A percentile compares a stretch with the other conserved stretches of the same genome.
These are phyloP conservation scores for Xanthoconium stramineum DNA, from an alignment of 768 basidiomycete genomes.

Conservation along the genomic window DNA sequence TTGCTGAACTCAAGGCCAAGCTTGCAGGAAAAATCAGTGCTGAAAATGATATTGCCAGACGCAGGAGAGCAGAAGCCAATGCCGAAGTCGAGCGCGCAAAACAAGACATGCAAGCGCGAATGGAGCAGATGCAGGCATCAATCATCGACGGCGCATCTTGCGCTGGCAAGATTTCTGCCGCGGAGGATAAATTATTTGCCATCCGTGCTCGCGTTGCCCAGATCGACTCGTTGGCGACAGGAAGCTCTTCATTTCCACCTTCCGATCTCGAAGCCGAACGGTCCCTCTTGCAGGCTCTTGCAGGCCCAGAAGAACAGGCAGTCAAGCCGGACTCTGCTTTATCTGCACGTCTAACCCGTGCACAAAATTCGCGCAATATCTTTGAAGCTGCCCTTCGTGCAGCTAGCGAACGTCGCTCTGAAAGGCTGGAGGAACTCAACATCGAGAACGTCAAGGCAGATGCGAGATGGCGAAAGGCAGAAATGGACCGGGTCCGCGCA, in stretches of 20 bases:
- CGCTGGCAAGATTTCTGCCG: slow-evolving; percentile 65
- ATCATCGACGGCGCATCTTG: slow-evolving; percentile 77
- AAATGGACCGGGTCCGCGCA: slow-evolving; percentile 67
- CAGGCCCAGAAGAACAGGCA: slow-evolving; percentile 66
- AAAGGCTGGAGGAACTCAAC: slow-evolving; percentile 69
- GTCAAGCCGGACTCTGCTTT: slow-evolving; percentile 57
- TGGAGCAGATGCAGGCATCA: slow-evolving; percentile 65
- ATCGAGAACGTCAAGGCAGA: slow-evolving; percentile 71
- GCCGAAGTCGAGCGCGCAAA: slow-evolving; percentile 73
- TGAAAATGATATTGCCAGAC: slow-evolving; percentile 60
- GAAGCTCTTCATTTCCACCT: slow-evolving; percentile 35
- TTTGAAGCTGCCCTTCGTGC: slow-evolving; percentile 87
- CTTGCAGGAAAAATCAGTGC: slow-evolving; percentile 65
- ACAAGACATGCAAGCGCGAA: slow-evolving; percentile 66
- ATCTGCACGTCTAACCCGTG: slow-evolving; percentile 57
- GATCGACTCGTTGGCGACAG: slow-evolving; percentile 42
- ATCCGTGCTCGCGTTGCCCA: slow-evolving; percentile 62
- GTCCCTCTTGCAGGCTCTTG: slow-evolving; percentile 62
- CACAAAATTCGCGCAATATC: slow-evolving; percentile 73
- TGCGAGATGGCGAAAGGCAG: slow-evolving; percentile 58
- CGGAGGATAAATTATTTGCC: slow-evolving; percentile 62
- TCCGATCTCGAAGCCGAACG: slow-evolving; percentile 72
- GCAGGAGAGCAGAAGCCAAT: slow-evolving; percentile 68
- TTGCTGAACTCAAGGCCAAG: slow-evolving; percentile 83
- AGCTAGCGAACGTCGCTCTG: slow-evolving; percentile 73